phyloP scores from a whole-genome alignment of 2,329 filamentous ascomycete genomes.

The Aphanoascus verrucosus region DNA sequence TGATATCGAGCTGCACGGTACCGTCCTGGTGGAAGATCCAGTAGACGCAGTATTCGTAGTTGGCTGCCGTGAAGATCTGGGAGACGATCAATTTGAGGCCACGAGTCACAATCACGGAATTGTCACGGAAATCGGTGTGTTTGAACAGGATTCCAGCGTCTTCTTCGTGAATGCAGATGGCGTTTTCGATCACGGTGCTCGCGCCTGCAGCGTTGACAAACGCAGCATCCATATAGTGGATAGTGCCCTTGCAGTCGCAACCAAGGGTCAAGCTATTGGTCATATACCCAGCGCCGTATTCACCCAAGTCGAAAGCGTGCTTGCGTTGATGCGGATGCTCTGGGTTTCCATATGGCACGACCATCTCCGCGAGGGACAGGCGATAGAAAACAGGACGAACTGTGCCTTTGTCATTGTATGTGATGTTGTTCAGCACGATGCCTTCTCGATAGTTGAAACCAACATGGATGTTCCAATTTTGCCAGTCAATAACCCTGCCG shows the following conservation, averaged over 20 bases:
- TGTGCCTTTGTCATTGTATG: conserved; percentile 72
- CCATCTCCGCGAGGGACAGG: conserved; percentile 84
- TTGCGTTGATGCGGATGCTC: conserved; percentile 42
- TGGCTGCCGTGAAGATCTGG: conserved; percentile 88
- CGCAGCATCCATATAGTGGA: conserved; percentile 81
- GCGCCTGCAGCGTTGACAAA: conserved; percentile 69
- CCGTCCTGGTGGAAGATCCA: conserved; percentile 92
- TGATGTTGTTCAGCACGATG: conserved; percentile 80
- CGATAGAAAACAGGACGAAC: conserved; percentile 76
- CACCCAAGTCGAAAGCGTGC: conserved; percentile 39
- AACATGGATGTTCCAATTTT: conserved; percentile 87
- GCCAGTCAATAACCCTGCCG: conserved; percentile 69
- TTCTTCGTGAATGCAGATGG: conserved; percentile 91
- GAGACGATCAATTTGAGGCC: conserved; percentile 77
- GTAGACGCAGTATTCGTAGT: conserved; percentile 84
- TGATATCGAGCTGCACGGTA: conserved; percentile 82
- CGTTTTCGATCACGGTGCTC: conserved; percentile 78
- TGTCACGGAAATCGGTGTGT: conserved; percentile 85
- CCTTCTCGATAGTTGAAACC: conserved; percentile 94
- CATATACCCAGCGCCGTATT: conserved; percentile 41
- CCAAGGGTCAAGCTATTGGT: conserved; percentile 39
- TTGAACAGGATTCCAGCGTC: conserved; percentile 89
- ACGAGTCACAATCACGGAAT: conserved; percentile 74
- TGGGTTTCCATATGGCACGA: conserved; percentile 58
- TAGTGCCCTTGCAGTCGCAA: conserved; percentile 66